These are phyloP conservation scores for Bjerkandera adusta DNA, from an alignment of 1,284 basidiomycete genomes.

Conservation along the genomic window DNA sequence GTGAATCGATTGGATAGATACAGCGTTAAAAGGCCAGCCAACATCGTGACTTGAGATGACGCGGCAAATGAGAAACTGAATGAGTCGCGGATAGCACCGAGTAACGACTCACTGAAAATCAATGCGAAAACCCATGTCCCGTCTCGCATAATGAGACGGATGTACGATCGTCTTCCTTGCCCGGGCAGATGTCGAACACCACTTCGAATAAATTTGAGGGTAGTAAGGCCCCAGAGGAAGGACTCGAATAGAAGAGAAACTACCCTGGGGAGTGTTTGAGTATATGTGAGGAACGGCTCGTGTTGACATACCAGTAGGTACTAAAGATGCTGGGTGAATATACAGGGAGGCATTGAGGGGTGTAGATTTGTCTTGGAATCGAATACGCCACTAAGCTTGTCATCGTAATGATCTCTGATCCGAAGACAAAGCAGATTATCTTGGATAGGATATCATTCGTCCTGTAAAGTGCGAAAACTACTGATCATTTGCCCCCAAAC, in stretches of 20 bases:
- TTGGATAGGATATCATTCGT: not conserved
- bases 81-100: no score
- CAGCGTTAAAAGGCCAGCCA: not conserved
- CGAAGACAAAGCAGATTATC: not conserved
- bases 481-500: not conserved
- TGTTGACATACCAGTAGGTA: not conserved
- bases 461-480: not conserved
- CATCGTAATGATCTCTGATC: not conserved
- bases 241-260: not conserved
- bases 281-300: not conserved
- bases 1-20: not conserved
- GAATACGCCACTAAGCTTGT: not conserved
- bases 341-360: not conserved
- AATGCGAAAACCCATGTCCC: not conserved
- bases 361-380: not conserved
- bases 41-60: not conserved
- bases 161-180: not conserved
- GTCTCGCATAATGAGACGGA: not conserved
- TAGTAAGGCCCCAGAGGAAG: not conserved
- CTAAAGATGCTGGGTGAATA: not conserved
- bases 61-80: no score
- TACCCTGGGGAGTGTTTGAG: not conserved
- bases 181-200: no score
- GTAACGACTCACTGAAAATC: not conserved
- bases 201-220: not conserved